Percentiles rank a stretch among this genome's conserved stretches.
phyloP scores from a whole-genome alignment of 345 rosid genomes.

The Lepidium africanum region DNA sequence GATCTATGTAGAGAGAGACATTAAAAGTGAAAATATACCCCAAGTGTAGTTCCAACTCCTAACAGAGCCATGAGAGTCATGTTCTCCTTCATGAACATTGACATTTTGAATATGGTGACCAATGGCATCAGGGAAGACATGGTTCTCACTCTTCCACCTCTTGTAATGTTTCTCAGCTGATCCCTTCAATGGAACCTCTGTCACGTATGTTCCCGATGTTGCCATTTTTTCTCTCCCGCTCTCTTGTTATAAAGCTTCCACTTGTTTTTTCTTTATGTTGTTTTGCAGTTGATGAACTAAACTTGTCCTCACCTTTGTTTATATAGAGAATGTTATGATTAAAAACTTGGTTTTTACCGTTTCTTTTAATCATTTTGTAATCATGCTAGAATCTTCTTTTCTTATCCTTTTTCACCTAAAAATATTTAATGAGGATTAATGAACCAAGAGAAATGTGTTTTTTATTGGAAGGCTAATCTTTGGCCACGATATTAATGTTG shows the following conservation, averaged over 20 bases:
- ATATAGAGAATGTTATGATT: neutral
- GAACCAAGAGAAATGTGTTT: too few species aligned
- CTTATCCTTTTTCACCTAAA: too few species aligned
- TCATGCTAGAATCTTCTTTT: too few species aligned
- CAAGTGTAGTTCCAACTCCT: slow-evolving; percentile 21
- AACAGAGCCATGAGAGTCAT: slow-evolving; percentile 21
- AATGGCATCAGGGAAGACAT: slow-evolving; percentile 26
- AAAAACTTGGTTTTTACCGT: neutral
- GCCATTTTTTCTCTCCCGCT: slow-evolving; percentile 12
- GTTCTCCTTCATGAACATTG: slow-evolving; percentile 21
- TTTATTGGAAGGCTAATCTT: too few species aligned
- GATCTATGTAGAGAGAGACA: neutral
- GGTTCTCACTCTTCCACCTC: slow-evolving; percentile 25
- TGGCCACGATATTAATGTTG: too few species aligned
- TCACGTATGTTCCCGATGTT: slow-evolving; percentile 27
- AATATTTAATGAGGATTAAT: too few species aligned
- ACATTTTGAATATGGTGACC: slow-evolving; percentile 24
- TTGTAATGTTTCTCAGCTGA: slow-evolving; percentile 21
- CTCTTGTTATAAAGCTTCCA: neutral
- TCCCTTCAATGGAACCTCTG: slow-evolving; percentile 22
- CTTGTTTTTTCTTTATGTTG: neutral
- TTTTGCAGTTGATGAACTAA: neutral
- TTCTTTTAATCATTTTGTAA: neutral
- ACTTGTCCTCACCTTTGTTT: neutral
- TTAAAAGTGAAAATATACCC: neutral